phyloP scores from a whole-genome alignment of 495 filamentous ascomycete species.

The Trichoderma reesei region DNA sequence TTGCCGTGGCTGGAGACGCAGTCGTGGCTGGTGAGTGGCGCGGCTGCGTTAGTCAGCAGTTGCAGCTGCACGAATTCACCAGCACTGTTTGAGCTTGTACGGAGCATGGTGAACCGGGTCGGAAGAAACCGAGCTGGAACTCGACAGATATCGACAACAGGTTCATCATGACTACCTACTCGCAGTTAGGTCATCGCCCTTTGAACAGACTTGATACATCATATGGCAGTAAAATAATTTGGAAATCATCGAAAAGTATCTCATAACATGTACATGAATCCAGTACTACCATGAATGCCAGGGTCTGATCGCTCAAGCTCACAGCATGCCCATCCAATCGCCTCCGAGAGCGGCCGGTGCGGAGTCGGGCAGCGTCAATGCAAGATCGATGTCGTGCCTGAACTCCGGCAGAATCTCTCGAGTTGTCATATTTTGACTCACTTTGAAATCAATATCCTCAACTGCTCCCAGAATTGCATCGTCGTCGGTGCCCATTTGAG shows the following conservation, averaged over 20 bases:
- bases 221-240: too few relatives aligned
- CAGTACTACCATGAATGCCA: too few relatives aligned
- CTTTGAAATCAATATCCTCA: not conserved
- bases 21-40: too few relatives aligned
- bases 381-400: not conserved
- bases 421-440: not conserved
- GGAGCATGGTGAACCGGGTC: not conserved
- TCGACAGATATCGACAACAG: too few relatives aligned
- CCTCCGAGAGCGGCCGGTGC: not conserved
- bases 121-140: too few relatives aligned
- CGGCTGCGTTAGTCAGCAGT: slow-evolving; percentile 1
- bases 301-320: too few relatives aligned
- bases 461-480: not conserved
- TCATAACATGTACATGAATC: too few relatives aligned
- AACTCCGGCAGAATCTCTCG: not conserved
- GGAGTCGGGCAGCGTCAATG: not conserved
- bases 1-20: not conserved
- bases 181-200: too few relatives aligned
- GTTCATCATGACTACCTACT: too few relatives aligned
- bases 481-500: not conserved
- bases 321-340: too few relatives aligned
- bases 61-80: not conserved
- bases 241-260: too few relatives aligned
- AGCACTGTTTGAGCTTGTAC: not conserved
- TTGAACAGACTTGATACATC: too few relatives aligned